Conservation (phyloP, 139 green algal genomes). For the Micromonas commoda region DNA sequence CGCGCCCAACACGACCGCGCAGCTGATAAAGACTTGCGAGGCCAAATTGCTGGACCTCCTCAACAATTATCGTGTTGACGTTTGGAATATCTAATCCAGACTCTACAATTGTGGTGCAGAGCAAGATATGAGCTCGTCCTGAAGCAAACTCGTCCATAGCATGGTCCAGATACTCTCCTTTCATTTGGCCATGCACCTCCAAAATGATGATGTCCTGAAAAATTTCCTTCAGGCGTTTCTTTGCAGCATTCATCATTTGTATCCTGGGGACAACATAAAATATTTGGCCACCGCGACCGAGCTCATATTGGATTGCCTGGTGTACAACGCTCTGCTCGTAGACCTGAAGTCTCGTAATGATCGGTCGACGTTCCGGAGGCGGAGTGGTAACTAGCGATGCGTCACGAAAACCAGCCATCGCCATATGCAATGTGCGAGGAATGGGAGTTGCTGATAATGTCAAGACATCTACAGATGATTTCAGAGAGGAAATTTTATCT, state of each 20-base stretch:
- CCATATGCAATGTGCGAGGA: conserved; percentile 46
- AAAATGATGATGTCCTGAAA: conserved; percentile 29
- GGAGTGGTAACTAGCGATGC: conserved; percentile 39
- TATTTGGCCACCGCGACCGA: conserved; percentile 37
- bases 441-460: conserved; percentile 50
- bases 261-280: conserved; percentile 29
- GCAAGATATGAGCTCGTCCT: conserved; percentile 35
- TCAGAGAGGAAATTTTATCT: conserved; percentile 36
- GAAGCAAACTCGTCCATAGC: conserved; percentile 34
- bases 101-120: conserved; percentile 48
- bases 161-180: background rate
- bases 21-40: conserved; percentile 49
- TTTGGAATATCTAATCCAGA: conserved; percentile 45
- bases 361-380: conserved; percentile 37
- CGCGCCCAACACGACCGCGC: conserved; percentile 35
- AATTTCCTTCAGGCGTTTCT: conserved; percentile 3
- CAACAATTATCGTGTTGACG: conserved; percentile 47
- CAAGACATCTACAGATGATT: conserved; percentile 43
- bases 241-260: conserved; percentile 24
- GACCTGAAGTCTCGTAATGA: conserved; percentile 36
- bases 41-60: conserved; percentile 47
- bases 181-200: conserved; percentile 36
- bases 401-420: conserved; percentile 41
- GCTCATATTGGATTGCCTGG: conserved; percentile 33
- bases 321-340: conserved; percentile 19